Evolutionary conservation across 208 protist species (phyloP), one percentile per base, ranked within the genome.

Genomic region (Trypanosoma brucei): DNA sequence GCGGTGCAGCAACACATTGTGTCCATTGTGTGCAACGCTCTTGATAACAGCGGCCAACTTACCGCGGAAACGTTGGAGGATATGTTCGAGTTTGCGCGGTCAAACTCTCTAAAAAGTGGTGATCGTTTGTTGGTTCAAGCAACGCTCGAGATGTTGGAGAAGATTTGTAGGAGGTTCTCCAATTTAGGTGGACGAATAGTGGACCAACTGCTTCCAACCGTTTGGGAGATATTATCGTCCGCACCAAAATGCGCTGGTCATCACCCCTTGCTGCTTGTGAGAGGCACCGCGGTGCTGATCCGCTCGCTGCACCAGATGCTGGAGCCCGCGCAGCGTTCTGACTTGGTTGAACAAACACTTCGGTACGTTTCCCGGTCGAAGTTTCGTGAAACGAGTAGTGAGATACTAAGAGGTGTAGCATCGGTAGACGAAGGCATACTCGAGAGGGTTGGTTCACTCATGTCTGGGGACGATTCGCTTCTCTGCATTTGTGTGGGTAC

Each of bases 401-500:
- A 66, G 11, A 52, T 65, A 2, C 42, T 65, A 34, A 50, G 35
- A 45, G 59, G 35, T 38, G 44, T 65, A 50, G 31, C 46, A 7
- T 9, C 1, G 49, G 58, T 59, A 3, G 13, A 56, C 46, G 39
- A 42, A 0, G 46, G 57, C 3, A 51, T 62, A 44, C 33, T 66
- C 39, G 76, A 76, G 38, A 59, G 53, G 14, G 51, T 66, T 36
- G 6, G 14, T 48, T 55, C 22, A 2, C 56, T 45, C 39, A 59
- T 67, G 33, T 37, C 11, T 30, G 33, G 55, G 1, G 51, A 75
- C 11, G 44, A 65, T 1, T 44, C 40, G 13, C 22, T 62, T 39
- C 33, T 59, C 42, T 71, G 57, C n/a, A 49, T 75, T 22, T 71
- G 65, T 55, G 48, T 81, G 1, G 83, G 83, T 3, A 79, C 72